Conservation (phyloP, 352 stramenopile species). For the Globisporangium paddicum region DNA sequence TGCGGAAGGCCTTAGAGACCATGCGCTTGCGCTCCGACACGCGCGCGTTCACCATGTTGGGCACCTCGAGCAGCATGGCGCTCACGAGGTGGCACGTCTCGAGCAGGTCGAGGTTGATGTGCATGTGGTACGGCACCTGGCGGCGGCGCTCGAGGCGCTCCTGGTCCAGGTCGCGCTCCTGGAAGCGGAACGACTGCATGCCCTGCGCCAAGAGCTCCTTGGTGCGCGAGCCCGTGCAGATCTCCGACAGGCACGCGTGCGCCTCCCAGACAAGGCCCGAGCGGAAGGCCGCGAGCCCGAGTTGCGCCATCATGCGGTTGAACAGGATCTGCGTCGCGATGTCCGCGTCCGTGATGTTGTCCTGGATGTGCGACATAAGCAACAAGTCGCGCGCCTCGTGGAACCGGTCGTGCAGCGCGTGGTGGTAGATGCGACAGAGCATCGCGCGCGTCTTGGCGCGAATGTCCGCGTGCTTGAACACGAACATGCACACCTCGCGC, state of each 20-base stretch:
- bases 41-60: constrained; percentile 93
- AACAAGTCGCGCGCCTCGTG: constrained; percentile 97
- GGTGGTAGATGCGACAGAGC: constrained; percentile 98
- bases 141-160: constrained; percentile 96
- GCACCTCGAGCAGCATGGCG: constrained; percentile 98
- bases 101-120: constrained; percentile 99
- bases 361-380: constrained; percentile 98
- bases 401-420: constrained; percentile 98
- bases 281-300: constrained; percentile 96
- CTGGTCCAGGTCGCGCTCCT: constrained; percentile 95
- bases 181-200: constrained; percentile 86
- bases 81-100: constrained; percentile 97
- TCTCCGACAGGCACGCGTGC: constrained; percentile 96
- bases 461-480: constrained; percentile 94
- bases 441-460: constrained; percentile 94
- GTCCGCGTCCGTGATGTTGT: constrained; percentile 91
- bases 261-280: constrained; percentile 94
- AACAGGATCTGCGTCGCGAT: constrained; percentile 98
- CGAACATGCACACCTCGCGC: constrained; percentile 87
- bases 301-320: constrained; percentile 93
- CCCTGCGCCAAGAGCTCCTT: constrained; percentile 98
- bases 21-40: constrained; percentile 81
- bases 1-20: constrained; percentile 95
- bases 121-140: constrained; percentile 98
- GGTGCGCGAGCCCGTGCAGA: constrained; percentile 90